These are phyloP conservation scores for Begonia peltatifolia DNA, from an alignment of 306 rosid genomes.

Conservation along the genomic window DNA sequence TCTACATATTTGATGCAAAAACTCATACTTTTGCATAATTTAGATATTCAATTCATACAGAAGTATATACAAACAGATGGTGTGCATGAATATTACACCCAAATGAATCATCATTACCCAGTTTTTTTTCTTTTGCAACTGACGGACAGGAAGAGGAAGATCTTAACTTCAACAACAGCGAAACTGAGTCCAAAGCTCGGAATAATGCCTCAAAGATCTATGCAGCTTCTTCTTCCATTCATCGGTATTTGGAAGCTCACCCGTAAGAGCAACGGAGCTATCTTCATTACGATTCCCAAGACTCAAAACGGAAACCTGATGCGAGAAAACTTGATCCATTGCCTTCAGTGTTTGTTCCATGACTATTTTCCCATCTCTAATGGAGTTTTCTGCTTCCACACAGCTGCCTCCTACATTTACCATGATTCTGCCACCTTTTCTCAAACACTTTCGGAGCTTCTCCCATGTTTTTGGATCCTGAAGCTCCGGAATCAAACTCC, in stretches of 20 bases:
- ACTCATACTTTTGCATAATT: too few species aligned
- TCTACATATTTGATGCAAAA: too few species aligned
- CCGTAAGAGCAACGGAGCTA: constrained; percentile 81
- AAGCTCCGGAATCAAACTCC: constrained; percentile 68
- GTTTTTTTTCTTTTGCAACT: neutral
- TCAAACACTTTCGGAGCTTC: constrained; percentile 44
- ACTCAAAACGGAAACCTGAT: constrained; percentile 36
- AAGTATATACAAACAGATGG: too few species aligned
- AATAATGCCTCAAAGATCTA: constrained; percentile 25
- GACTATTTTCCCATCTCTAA: constrained; percentile 44
- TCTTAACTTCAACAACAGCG: neutral
- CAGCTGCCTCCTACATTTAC: constrained; percentile 93
- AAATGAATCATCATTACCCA: neutral
- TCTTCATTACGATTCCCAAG: constrained; percentile 61
- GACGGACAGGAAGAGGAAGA: too few species aligned
- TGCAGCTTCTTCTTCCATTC: constrained; percentile 49
- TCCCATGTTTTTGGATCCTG: constrained; percentile 58
- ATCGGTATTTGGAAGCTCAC: constrained; percentile 35
- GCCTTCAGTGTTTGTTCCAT: constrained; percentile 64
- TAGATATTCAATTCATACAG: too few species aligned
- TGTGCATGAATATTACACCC: too few species aligned
- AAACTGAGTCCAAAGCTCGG: constrained; percentile 35
- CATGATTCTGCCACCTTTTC: constrained; percentile 75
- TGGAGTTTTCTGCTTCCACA: constrained; percentile 61
- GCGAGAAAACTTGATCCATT: constrained; percentile 38